These are phyloP conservation scores for Przewalskia tangutica DNA, from an alignment of 257 asterid species.

Conservation along the genomic window DNA sequence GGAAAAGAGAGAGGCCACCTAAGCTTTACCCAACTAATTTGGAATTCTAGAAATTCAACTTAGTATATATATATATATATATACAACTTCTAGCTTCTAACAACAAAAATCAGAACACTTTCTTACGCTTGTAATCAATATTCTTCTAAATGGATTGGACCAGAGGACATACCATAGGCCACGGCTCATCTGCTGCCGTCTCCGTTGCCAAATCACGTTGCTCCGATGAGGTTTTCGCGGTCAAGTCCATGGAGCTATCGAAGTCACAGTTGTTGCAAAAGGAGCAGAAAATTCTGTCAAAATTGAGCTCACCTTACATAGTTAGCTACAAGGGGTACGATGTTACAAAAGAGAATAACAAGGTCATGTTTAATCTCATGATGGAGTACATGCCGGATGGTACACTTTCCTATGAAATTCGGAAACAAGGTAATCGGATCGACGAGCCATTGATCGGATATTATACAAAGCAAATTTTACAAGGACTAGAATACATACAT, in stretches of 20 bases:
- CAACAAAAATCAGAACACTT: neutral
- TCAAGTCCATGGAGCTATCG: slow-evolving; percentile 47
- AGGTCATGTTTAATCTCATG: slow-evolving; percentile 34
- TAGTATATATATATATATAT: neutral
- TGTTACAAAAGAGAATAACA: slow-evolving; percentile 26
- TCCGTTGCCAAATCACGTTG: slow-evolving; percentile 26
- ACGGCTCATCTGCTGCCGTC: slow-evolving; percentile 64
- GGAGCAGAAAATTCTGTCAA: slow-evolving; percentile 39
- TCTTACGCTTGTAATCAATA: neutral
- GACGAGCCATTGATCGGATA: slow-evolving; percentile 27
- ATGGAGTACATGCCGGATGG: slow-evolving; percentile 49
- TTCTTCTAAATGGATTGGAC: slow-evolving; percentile 49
- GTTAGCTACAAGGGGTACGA: slow-evolving; percentile 50
- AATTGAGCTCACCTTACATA: slow-evolving; percentile 24
- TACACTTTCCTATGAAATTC: slow-evolving; percentile 24
- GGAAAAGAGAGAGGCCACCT: neutral
- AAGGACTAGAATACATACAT: slow-evolving; percentile 57
- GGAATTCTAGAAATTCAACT: slow-evolving; percentile 19
- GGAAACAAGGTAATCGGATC: slow-evolving; percentile 20
- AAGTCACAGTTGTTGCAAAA: slow-evolving; percentile 32
- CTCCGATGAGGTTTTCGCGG: slow-evolving; percentile 39
- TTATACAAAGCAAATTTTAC: slow-evolving; percentile 29
- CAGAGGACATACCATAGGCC: slow-evolving; percentile 59
- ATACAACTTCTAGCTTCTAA: neutral
- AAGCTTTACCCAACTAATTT: slow-evolving; percentile 54